Percentiles rank a stretch among this genome's conserved stretches.
Conservation (phyloP, 2,329 filamentous ascomycete species). For the Balansia obtecta region DNA sequence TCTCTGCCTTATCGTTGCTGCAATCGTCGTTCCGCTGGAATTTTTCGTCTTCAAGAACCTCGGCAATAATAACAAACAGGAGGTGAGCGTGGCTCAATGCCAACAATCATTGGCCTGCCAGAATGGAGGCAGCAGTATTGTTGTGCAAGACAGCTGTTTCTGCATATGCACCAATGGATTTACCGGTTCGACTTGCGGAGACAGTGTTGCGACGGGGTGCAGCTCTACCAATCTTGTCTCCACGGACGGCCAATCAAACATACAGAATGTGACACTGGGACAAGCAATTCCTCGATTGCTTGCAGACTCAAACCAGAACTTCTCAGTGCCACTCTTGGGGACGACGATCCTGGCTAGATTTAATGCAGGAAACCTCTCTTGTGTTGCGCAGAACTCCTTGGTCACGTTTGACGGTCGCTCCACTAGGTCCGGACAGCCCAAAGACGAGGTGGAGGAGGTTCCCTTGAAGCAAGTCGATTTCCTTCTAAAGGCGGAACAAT, state of each 20-base stretch:
- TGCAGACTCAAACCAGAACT: conserved; percentile 50
- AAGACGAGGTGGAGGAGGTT: conserved; percentile 3
- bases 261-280: conserved; percentile 66
- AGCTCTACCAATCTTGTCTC: conserved; percentile 34
- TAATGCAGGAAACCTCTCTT: conserved; percentile 63
- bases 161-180: conserved; percentile 88
- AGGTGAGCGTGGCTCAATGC: conserved; percentile 38
- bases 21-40: conserved; percentile 65
- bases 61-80: conserved; percentile 21
- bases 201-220: conserved; percentile 35
- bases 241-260: conserved; percentile 26
- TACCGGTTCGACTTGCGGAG: conserved; percentile 45
- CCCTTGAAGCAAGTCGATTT: not conserved
- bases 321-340: conserved; percentile 61
- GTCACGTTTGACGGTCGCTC: conserved; percentile 63
- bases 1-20: conserved; percentile 63
- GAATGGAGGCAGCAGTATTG: conserved; percentile 70
- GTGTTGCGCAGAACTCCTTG: conserved; percentile 73
- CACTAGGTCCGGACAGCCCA: conserved; percentile 16
- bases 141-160: conserved; percentile 56
- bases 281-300: conserved; percentile 66
- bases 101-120: conserved; percentile 50
- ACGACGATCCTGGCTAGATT: conserved; percentile 63
- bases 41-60: conserved; percentile 47
- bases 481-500: not conserved